Base-by-base conservation (phyloP, 305 asterid species). In the Plantago rigida region DNA sequence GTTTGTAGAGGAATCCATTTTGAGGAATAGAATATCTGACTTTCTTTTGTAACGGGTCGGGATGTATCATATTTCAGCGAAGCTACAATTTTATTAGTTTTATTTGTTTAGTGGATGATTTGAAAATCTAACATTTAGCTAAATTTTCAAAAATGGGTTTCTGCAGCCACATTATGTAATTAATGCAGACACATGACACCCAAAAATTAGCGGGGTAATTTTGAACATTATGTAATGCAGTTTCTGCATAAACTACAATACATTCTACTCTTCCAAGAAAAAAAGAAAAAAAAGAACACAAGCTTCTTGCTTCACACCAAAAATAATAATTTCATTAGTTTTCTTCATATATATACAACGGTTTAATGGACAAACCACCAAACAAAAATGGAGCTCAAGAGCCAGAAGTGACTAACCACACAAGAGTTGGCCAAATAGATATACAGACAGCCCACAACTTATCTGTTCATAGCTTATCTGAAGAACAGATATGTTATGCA, bases 291-390 rank as follows among this genome's bases (percentile, higher is more conserved):
- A 1, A 56, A 34, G 13, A 56, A 8, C 6, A 15, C 19, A 14
- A 17, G 48, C 49, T 41, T 56, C 26, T 31, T 31, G 13, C 13
- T 56, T 2, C 34, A 7, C 50, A 17, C 49, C n/a, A 53, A 51
- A 10, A 1, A 57, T 57, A 26, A 57, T 2, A 2, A 57, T 57
- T 15, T 39, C 28, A 36, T 39, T 41, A 57, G 48, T 57, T 34
- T 17, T 17, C 47, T 34, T 57, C 62, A 34, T 41, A 57, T 39
- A 34, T 39, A 34, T 24, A 57, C 62, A 57, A 9, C 34, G 6
- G 29, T 39, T 14, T 39, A 34, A 39, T 56, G 28, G 39, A 9
- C 62, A 13, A 56, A 56, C 17, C 39, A 56, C 19, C 24, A 57
- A 9, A 13, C 58, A 53, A 57, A 57, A 57, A 14, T 4, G 29